Evolutionary conservation across 2,329 filamentous ascomycete species (phyloP).

Genomic region (Plenodomus lindquistii): DNA sequence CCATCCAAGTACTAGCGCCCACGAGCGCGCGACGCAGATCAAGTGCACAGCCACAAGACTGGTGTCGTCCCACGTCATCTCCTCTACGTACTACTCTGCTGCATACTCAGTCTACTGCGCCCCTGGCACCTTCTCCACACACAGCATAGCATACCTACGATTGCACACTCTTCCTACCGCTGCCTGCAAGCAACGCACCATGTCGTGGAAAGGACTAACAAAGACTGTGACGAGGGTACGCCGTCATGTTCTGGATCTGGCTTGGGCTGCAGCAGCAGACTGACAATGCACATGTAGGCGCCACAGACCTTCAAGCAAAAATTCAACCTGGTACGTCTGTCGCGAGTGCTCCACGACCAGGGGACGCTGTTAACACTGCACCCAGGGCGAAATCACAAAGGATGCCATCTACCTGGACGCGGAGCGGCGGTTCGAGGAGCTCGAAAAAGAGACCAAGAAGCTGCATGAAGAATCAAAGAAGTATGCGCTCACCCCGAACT

Average conservation of each 20-base stretch:
- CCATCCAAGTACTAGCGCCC: too few species aligned
- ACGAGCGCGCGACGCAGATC: too few species aligned
- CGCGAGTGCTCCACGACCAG: constrained; percentile 11
- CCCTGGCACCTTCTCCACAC: too few species aligned
- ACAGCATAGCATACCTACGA: too few species aligned
- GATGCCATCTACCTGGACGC: constrained; percentile 94
- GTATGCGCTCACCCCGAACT: constrained; percentile 35
- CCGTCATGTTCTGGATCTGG: constrained; percentile 9
- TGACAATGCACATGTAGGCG: constrained; percentile 57
- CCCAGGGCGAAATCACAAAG: constrained; percentile 83
- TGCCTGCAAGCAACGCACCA: constrained; percentile 45
- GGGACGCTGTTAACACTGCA: background rate
- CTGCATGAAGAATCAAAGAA: constrained; percentile 96
- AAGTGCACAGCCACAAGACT: too few species aligned
- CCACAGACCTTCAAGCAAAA: constrained; percentile 89
- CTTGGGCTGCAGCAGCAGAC: constrained; percentile 19
- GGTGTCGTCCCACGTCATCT: too few species aligned
- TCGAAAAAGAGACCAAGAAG: constrained; percentile 95
- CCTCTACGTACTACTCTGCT: too few species aligned
- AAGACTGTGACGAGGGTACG: constrained; percentile 83
- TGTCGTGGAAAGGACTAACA: constrained; percentile 97
- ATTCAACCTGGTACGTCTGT: constrained; percentile 73
- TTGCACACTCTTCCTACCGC: background rate
- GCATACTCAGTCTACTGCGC: too few species aligned
- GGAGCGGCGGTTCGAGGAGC: constrained; percentile 88